Percentiles rank a stretch among this genome's conserved stretches.
Evolutionary conservation across 306 rosid genomes (phyloP).

Genomic region (Casuarina equisetifolia): DNA sequence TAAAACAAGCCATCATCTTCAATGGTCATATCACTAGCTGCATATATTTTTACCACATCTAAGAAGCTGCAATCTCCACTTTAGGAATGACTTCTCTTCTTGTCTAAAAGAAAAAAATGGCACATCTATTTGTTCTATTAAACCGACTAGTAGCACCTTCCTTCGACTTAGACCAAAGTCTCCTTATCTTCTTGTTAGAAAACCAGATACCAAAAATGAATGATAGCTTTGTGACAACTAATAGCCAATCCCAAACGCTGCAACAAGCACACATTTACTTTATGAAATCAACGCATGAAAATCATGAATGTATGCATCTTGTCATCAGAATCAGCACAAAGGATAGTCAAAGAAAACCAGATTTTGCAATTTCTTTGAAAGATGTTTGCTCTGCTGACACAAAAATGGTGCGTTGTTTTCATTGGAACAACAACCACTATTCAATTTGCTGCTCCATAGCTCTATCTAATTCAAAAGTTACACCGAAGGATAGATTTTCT

Average conservation of each 20-base stretch:
- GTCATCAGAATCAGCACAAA: not conserved
- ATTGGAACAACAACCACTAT: slow-evolving; percentile 34
- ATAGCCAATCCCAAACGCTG: not conserved
- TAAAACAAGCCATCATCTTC: no score
- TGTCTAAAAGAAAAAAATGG: no score
- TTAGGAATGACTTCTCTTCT: no score
- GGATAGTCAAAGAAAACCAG: not conserved
- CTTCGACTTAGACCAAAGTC: no score
- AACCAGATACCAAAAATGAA: not conserved
- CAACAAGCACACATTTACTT: not conserved
- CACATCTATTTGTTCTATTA: no score
- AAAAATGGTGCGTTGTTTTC: slow-evolving; percentile 37
- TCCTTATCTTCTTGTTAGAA: no score
- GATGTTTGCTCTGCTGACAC: slow-evolving; percentile 27
- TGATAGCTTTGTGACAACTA: not conserved
- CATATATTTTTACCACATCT: no score
- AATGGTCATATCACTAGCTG: no score
- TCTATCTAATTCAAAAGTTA: slow-evolving; percentile 51
- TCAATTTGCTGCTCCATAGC: slow-evolving; percentile 9
- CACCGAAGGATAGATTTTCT: slow-evolving; percentile 62
- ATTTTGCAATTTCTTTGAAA: slow-evolving; percentile 18
- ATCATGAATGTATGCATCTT: slow-evolving; percentile 1
- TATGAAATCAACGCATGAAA: not conserved
- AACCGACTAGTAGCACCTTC: no score
- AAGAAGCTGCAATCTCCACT: no score